Conservation (phyloP, 345 rosid genomes). For the Arabis hirsuta region DNA sequence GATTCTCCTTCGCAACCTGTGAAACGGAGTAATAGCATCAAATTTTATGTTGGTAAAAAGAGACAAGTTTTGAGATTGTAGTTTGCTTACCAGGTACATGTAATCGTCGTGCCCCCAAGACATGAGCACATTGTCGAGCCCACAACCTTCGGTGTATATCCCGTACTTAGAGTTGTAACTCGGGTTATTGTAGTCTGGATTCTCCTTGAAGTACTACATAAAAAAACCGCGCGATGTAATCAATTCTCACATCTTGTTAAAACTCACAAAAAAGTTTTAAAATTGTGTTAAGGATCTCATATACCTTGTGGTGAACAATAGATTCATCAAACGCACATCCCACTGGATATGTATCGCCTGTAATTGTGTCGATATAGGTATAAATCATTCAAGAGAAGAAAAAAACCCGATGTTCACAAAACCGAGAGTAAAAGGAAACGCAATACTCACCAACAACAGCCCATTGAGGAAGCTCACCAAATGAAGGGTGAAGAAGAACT, state of each 20-base stretch:
- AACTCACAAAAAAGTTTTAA: not conserved
- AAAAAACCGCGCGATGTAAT: not conserved
- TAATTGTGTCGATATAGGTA: not conserved
- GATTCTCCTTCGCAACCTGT: conserved; percentile 60
- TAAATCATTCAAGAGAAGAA: conserved; percentile 1
- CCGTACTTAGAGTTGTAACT: conserved; percentile 59
- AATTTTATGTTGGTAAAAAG: not conserved
- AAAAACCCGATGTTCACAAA: not conserved
- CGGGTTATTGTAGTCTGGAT: conserved; percentile 56
- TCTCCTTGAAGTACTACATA: conserved; percentile 59
- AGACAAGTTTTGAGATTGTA: not conserved
- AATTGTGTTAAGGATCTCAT: not conserved
- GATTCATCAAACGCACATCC: conserved; percentile 84
- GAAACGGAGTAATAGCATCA: not conserved
- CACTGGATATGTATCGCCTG: conserved; percentile 83
- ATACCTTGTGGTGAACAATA: conserved; percentile 80
- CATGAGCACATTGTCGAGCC: conserved; percentile 60
- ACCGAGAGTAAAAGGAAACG: not conserved
- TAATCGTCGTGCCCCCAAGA: conserved; percentile 78
- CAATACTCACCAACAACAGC: conserved; percentile 76
- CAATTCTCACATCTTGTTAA: not conserved
- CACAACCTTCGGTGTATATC: conserved; percentile 58
- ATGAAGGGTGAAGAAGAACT: conserved; percentile 72
- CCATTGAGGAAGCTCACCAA: conserved; percentile 94
- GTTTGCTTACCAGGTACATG: conserved; percentile 56